phyloP scores from a whole-genome alignment of 805 yeast species.

The Kodamaea kaohsiungensis region DNA sequence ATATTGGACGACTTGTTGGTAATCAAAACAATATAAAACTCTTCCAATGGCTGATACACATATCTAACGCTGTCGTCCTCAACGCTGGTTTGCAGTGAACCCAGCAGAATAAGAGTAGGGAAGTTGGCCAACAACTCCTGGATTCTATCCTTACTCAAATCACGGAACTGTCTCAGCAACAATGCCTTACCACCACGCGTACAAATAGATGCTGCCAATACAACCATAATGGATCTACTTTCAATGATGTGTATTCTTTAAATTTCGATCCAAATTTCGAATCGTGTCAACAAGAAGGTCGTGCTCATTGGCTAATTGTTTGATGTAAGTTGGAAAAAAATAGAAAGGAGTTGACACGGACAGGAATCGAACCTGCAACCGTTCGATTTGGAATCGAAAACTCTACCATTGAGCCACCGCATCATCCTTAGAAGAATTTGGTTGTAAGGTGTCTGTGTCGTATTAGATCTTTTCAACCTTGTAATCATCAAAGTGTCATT shows the following conservation, averaged over 20 bases:
- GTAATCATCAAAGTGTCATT: no score
- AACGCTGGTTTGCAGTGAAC: slow-evolving; percentile 80
- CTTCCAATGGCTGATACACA: slow-evolving; percentile 95
- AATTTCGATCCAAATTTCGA: slow-evolving; percentile 9
- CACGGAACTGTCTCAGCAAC: slow-evolving; percentile 88
- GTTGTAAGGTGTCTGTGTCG: not conserved
- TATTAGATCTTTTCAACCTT: no score
- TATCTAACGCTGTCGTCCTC: slow-evolving; percentile 92
- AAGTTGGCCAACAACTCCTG: slow-evolving; percentile 83
- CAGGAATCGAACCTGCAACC: slow-evolving; percentile 90
- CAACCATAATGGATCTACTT: slow-evolving; percentile 51
- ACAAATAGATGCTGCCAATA: slow-evolving; percentile 91
- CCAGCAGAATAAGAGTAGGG: slow-evolving; percentile 72
- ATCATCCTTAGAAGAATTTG: slow-evolving; percentile 28
- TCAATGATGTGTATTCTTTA: not conserved
- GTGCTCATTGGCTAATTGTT: slow-evolving; percentile 3
- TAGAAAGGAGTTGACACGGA: slow-evolving; percentile 56
- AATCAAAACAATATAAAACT: slow-evolving; percentile 83
- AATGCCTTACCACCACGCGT: slow-evolving; percentile 92
- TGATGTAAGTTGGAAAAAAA: slow-evolving; percentile 7
- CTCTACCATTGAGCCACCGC: slow-evolving; percentile 83
- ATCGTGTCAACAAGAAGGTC: slow-evolving; percentile 19
- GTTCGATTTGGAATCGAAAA: slow-evolving; percentile 79
- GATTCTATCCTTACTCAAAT: slow-evolving; percentile 79
- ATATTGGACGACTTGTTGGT: slow-evolving; percentile 91